These are phyloP conservation scores for Pythium rhizo-oryzae DNA, from an alignment of 352 stramenopile species.

Conservation along the genomic window DNA sequence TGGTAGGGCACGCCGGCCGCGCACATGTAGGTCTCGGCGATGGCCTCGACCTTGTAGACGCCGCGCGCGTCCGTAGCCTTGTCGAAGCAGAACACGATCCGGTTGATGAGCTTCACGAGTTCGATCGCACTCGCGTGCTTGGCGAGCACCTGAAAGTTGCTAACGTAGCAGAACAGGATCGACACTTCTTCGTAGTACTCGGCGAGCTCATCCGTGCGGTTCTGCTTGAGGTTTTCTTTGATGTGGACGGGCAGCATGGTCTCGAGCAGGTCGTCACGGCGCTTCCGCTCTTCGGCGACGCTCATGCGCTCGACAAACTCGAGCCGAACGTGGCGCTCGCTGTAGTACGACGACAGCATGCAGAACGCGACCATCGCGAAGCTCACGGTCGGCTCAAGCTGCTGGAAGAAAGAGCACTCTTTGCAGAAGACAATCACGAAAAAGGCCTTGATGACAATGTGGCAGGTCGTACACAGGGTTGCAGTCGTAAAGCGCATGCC, in stretches of 20 bases:
- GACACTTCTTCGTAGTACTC: conserved; percentile 83
- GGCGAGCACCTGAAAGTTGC: conserved; percentile 76
- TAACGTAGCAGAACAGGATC: conserved; percentile 84
- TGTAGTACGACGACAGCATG: conserved; percentile 69
- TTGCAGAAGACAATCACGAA: conserved; percentile 61
- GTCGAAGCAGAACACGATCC: conserved; percentile 88
- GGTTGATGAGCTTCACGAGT: conserved; percentile 86
- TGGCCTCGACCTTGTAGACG: conserved; percentile 90
- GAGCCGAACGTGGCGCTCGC: conserved; percentile 59
- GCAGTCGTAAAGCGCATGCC: conserved; percentile 73
- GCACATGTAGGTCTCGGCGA: conserved; percentile 88
- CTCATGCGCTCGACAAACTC: conserved; percentile 67
- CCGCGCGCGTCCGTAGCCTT: conserved; percentile 63
- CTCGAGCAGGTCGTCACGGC: conserved; percentile 67
- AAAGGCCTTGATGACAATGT: conserved; percentile 48
- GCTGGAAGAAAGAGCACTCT: conserved; percentile 44
- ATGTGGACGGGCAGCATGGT: conserved; percentile 81
- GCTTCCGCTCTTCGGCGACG: conserved; percentile 70
- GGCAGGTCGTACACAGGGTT: conserved; percentile 46
- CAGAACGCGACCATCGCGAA: conserved; percentile 65
- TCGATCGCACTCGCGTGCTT: conserved; percentile 70
- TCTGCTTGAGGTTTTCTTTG: conserved; percentile 76
- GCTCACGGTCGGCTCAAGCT: conserved; percentile 56
- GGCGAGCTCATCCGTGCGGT: conserved; percentile 60
- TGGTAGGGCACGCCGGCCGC: conserved; percentile 57